A percentile compares a stretch with the other conserved stretches of the same genome.
Evolutionary conservation across 1,139 yeast species (phyloP).

Genomic region (Yamadazyma jaroonii): DNA sequence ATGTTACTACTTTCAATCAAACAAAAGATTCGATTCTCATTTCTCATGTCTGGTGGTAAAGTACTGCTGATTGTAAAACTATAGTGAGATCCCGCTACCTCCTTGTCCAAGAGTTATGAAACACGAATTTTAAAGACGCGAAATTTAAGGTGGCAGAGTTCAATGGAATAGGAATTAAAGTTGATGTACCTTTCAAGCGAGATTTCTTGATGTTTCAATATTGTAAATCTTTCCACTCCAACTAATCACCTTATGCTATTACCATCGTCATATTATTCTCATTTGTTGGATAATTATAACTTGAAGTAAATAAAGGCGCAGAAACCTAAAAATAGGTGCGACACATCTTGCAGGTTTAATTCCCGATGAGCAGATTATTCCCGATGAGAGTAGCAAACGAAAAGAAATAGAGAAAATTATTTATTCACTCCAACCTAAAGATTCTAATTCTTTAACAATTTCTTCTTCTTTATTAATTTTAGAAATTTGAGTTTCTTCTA

Average conservation of each 20-base stretch:
- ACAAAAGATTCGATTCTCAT: too few species aligned
- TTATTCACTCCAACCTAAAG: constrained; percentile 66
- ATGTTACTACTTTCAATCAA: too few species aligned
- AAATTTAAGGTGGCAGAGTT: not conserved
- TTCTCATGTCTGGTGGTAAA: not conserved
- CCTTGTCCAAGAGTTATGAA: not conserved
- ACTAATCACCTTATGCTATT: too few species aligned
- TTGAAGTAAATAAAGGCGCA: not conserved
- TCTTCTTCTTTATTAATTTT: constrained; percentile 85
- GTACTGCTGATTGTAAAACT: not conserved
- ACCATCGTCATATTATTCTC: too few species aligned
- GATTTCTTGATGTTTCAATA: too few species aligned
- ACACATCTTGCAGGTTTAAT: not conserved
- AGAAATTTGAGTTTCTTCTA: constrained; percentile 90
- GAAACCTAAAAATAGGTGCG: not conserved
- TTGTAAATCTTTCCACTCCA: too few species aligned
- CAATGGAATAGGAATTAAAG: not conserved
- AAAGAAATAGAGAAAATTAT: not conserved
- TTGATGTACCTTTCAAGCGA: too few species aligned
- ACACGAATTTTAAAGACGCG: constrained; percentile 2
- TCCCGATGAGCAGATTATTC: too few species aligned
- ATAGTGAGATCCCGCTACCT: not conserved
- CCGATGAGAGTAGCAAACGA: not conserved
- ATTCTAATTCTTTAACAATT: constrained; percentile 67
- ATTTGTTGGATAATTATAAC: too few species aligned